phyloP scores from a whole-genome alignment of 1,284 basidiomycete genomes.

The Volvariella volvacea region DNA sequence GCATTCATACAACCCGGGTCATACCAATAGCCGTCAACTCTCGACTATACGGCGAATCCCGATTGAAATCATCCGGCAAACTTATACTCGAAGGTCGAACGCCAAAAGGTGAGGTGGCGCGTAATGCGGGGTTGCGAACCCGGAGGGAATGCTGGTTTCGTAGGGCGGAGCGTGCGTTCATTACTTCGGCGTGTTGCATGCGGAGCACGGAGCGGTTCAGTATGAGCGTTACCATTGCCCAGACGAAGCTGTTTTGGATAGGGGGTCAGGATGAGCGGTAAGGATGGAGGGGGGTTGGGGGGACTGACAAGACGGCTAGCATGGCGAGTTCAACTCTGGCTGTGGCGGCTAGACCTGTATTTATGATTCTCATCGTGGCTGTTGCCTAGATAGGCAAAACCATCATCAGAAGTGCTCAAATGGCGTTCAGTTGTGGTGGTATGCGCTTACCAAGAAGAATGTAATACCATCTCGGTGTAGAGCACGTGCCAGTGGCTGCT shows the following conservation, averaged over 20 bases:
- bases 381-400: conserved; percentile 2
- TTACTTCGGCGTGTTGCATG: conserved; percentile 5
- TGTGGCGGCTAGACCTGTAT: conserved; percentile 4
- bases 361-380: conserved; percentile 8
- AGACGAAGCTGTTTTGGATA: conserved; percentile 6
- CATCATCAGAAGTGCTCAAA: too few species aligned
- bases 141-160: neutral
- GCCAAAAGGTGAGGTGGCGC: too few species aligned
- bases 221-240: conserved; percentile 8
- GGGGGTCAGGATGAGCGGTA: neutral
- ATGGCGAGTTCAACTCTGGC: conserved; percentile 7
- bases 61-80: too few species aligned
- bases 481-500: conserved; percentile 8
- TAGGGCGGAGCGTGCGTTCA: conserved; percentile 1
- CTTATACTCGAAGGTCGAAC: too few species aligned
- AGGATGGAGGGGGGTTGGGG: neutral
- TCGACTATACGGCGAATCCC: too few species aligned
- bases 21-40: too few species aligned
- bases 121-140: neutral
- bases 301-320: conserved; percentile 7
- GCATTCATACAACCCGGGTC: too few species aligned
- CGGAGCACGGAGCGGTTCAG: conserved; percentile 10
- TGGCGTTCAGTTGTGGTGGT: too few species aligned
- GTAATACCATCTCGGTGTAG: conserved; percentile 9
- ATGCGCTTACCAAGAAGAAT: conserved; percentile 10